phyloP scores from a whole-genome alignment of 208 protist species.

The Leishmania turanica region DNA sequence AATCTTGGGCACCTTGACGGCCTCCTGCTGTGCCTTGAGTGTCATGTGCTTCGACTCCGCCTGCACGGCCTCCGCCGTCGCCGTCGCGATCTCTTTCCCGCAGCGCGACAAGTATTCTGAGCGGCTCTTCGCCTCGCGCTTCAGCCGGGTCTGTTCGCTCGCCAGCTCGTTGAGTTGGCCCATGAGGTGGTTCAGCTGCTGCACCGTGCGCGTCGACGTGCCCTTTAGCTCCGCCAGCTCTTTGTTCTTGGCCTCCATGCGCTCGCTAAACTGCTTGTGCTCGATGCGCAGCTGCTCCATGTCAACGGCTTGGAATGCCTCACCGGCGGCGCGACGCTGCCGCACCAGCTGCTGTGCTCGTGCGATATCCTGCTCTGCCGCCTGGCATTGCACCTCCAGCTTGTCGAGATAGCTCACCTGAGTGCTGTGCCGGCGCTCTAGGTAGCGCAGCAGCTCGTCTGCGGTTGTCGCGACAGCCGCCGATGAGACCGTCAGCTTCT shows the following conservation, averaged over 20 bases:
- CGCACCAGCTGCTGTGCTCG: slow-evolving; percentile 88
- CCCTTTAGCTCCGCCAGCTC: slow-evolving; percentile 95
- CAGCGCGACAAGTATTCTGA: slow-evolving; percentile 74
- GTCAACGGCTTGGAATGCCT: slow-evolving; percentile 94
- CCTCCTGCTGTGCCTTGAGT: slow-evolving; percentile 85
- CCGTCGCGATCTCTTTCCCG: slow-evolving; percentile 62
- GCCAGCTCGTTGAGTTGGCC: slow-evolving; percentile 86
- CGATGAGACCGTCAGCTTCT: slow-evolving; percentile 9
- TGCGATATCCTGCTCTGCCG: slow-evolving; percentile 75
- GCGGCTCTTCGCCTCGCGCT: slow-evolving; percentile 85
- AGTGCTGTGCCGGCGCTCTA: slow-evolving; percentile 60
- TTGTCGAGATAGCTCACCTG: slow-evolving; percentile 90
- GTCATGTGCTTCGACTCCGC: slow-evolving; percentile 74
- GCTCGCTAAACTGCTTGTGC: slow-evolving; percentile 95
- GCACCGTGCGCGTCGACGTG: slow-evolving; percentile 93
- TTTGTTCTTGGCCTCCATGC: slow-evolving; percentile 94
- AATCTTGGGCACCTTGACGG: slow-evolving; percentile 92
- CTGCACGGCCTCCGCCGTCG: slow-evolving; percentile 63
- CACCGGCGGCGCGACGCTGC: slow-evolving; percentile 90
- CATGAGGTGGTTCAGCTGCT: slow-evolving; percentile 91
- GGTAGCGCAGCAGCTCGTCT: slow-evolving; percentile 89
- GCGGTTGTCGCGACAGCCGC: slow-evolving; percentile 40
- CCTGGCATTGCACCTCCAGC: slow-evolving; percentile 77
- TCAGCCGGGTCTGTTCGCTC: slow-evolving; percentile 79
- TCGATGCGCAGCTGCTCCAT: slow-evolving; percentile 97